phyloP scores from a whole-genome alignment of 2,329 filamentous ascomycete genomes.

The Aspergillus fischeri region DNA sequence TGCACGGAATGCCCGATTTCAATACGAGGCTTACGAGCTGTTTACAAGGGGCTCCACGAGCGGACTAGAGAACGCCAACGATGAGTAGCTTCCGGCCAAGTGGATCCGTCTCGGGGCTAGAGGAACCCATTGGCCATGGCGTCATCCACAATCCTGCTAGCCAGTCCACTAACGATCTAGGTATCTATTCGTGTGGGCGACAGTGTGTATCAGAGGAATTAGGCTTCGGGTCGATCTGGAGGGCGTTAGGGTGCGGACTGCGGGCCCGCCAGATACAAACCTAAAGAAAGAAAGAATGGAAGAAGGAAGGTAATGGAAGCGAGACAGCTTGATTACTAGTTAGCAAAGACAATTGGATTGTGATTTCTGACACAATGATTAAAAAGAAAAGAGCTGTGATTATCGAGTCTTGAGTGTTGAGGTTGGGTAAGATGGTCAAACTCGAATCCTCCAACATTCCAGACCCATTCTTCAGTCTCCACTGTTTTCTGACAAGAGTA shows the following conservation, averaged over 20 bases:
- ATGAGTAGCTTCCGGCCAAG: conserved; percentile 33
- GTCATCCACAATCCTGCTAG: conserved; percentile 4
- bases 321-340: conserved; percentile 2
- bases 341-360: conserved; percentile 13
- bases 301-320: not conserved
- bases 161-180: conserved; percentile 7
- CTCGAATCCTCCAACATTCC: not conserved
- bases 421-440: not conserved
- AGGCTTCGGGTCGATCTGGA: conserved; percentile 21
- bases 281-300: not conserved
- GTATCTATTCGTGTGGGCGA: not conserved
- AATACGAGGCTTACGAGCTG: not conserved
- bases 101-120: conserved; percentile 20
- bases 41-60: not conserved
- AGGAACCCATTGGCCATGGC: conserved; percentile 8
- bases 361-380: not conserved
- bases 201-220: not conserved
- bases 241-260: conserved; percentile 16
- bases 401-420: not conserved
- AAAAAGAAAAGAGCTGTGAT: not conserved
- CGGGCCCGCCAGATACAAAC: conserved; percentile 9
- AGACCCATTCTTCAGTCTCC: not conserved
- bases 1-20: not conserved
- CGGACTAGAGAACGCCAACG: conserved; percentile 28
- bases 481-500: not conserved